Evolutionary conservation across 257 asterid species (phyloP).

Genomic region (Parsonsia alboflavescens): DNA sequence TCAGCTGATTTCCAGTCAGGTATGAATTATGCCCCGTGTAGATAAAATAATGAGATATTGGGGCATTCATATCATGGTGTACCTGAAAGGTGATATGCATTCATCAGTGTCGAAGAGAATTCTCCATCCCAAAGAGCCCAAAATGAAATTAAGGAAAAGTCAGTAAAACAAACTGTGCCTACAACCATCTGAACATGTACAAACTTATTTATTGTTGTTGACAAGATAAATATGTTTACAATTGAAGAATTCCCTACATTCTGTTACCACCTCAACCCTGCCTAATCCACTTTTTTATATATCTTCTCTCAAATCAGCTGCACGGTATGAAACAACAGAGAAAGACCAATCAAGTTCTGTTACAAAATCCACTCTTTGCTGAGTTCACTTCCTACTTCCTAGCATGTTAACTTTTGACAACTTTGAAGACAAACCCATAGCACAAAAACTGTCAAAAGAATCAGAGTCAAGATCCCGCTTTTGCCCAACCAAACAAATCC

Average conservation of each 20-base stretch:
- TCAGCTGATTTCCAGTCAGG: slow-evolving; percentile 87
- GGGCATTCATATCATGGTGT: slow-evolving; percentile 75
- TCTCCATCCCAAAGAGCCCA: neutral
- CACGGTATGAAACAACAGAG: neutral
- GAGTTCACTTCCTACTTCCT: neutral
- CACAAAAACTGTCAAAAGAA: neutral
- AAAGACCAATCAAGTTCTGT: neutral
- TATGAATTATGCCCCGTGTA: slow-evolving; percentile 84
- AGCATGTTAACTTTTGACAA: neutral
- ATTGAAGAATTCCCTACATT: neutral
- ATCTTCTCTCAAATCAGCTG: neutral
- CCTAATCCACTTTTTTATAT: neutral
- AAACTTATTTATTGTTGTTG: neutral
- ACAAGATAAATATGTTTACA: neutral
- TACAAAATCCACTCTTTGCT: neutral
- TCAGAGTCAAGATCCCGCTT: slow-evolving; percentile 5
- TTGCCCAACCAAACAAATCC: neutral
- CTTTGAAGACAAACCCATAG: neutral
- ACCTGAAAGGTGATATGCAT: slow-evolving; percentile 37
- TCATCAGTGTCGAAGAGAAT: neutral
- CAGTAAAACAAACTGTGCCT: neutral
- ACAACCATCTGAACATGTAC: neutral
- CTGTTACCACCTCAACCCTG: neutral
- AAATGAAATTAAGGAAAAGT: neutral
- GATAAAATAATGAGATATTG: slow-evolving; percentile 68